phyloP scores from a whole-genome alignment of 2,329 filamentous ascomycete species.

The Ambrosiella cleistominuta region DNA sequence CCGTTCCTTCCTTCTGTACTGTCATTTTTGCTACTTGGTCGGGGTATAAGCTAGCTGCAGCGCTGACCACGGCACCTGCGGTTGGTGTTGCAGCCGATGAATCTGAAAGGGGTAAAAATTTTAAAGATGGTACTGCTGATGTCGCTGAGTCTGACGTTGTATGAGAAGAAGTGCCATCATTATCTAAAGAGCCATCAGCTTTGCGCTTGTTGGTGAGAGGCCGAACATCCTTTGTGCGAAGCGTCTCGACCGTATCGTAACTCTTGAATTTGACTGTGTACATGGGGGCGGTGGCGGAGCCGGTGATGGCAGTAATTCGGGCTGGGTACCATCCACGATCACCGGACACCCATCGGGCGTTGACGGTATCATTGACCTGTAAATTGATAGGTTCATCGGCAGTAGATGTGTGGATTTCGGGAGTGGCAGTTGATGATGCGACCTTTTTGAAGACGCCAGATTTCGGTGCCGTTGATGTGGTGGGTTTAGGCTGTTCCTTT shows the following conservation, averaged over 20 bases:
- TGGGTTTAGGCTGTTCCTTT: slow-evolving; percentile 23
- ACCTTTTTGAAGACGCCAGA: slow-evolving; percentile 19
- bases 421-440: not conserved
- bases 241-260: slow-evolving; percentile 69
- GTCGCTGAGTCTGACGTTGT: slow-evolving; percentile 16
- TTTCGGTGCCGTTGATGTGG: slow-evolving; percentile 30
- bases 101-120: slow-evolving; percentile 9
- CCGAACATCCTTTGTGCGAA: slow-evolving; percentile 68
- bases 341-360: slow-evolving; percentile 79
- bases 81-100: slow-evolving; percentile 17
- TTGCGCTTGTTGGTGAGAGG: slow-evolving; percentile 71
- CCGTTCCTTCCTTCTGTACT: slow-evolving; percentile 38
- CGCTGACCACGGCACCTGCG: slow-evolving; percentile 33
- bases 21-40: slow-evolving; percentile 35
- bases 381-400: slow-evolving; percentile 42
- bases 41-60: slow-evolving; percentile 38
- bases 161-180: slow-evolving; percentile 25
- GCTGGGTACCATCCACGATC: slow-evolving; percentile 86
- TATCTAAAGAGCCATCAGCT: slow-evolving; percentile 54
- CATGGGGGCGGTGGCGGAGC: slow-evolving; percentile 74
- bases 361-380: slow-evolving; percentile 73
- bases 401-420: slow-evolving; percentile 17
- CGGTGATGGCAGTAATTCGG: slow-evolving; percentile 83
- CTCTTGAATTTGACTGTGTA: slow-evolving; percentile 92
- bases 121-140: slow-evolving; percentile 16